Evolutionary conservation across 2,329 filamentous ascomycete genomes (phyloP), one percentile per base, ranked within the genome.

Genomic region (Arthrocladium fulminans): DNA sequence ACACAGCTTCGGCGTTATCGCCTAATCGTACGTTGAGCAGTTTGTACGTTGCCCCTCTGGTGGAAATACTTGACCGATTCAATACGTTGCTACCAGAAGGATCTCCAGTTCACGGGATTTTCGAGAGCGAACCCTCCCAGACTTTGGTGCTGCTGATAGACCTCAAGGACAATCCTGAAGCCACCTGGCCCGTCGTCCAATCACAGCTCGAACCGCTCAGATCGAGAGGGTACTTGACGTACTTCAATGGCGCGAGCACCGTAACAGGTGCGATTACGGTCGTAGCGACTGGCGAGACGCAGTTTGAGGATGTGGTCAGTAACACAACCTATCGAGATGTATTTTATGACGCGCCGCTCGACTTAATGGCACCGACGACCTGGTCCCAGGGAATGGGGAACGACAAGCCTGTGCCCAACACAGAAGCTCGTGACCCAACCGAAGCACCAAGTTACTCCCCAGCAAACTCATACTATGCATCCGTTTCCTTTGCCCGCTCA

Each of bases 401-500:
- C 12, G 3, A 63, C 65, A 27, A 57, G 55, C 3, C 62, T 67
- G 22, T 64, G 67, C 54, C 61, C 62, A 0, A 17, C 12, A 35
- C 32, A 35, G 4, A 35, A 15, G n/a, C 3, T 13, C n/a, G n/a
- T 3, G 4, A 4, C 23, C 65, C 69, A 53, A 61, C 6, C 32
- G 57, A 55, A 2, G 62, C 68, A 20, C 63, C 68, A 54, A 61
- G 63, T 0, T 76, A 73, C 63, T 67, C 72, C 54, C 45, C 58
- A 6, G 67, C 66, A 10, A 80, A 77, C 57, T 76, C 73, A 23
- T 76, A 73, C 64, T 80, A 79, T 59, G 77, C 77, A n/a, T 75
- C 71, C 5, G 68, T 72, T 5, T 74, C 72, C 3, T 77, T 79
- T 57, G 64, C 61, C 8, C 47, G 19, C 7, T 62, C 70, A 3